Conservation (phyloP, 805 yeast species). For the Pichia exigua region DNA sequence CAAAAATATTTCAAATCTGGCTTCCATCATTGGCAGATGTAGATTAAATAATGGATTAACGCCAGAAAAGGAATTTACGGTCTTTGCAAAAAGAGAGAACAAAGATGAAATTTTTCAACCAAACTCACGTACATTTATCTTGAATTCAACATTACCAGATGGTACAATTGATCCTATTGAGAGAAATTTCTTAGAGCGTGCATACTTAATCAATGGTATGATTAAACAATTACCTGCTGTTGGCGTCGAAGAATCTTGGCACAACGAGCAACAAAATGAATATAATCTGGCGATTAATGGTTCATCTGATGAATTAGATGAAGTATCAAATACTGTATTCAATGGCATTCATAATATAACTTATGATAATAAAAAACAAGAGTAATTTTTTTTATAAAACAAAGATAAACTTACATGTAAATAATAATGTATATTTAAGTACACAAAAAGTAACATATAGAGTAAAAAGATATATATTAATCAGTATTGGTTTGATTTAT, state of each 20-base stretch:
- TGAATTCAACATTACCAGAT: slow-evolving; percentile 19
- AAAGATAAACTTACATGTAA: not conserved
- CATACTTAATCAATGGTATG: slow-evolving; percentile 22
- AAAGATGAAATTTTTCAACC: slow-evolving; percentile 4
- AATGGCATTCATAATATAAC: not conserved
- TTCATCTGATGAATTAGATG: not conserved
- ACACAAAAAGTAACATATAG: too few species aligned
- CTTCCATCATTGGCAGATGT: slow-evolving; percentile 22
- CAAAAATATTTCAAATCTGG: slow-evolving; percentile 16
- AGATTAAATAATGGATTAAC: slow-evolving; percentile 18
- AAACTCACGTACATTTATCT: slow-evolving; percentile 14
- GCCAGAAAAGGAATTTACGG: slow-evolving; percentile 11
- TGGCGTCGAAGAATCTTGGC: slow-evolving; percentile 17
- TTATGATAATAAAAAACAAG: not conserved
- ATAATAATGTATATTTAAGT: not conserved
- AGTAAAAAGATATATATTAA: too few species aligned
- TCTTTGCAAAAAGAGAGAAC: slow-evolving; percentile 6
- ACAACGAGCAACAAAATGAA: slow-evolving; percentile 10
- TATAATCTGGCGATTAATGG: slow-evolving; percentile 11
- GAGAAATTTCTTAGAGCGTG: slow-evolving; percentile 26
- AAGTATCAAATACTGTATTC: not conserved
- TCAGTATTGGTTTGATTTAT: not conserved
- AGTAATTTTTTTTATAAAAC: not conserved
- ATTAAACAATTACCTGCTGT: slow-evolving; percentile 16
- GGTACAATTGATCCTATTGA: slow-evolving; percentile 17